Conservation (phyloP, 345 rosid genomes). For the Linum trigynum region DNA sequence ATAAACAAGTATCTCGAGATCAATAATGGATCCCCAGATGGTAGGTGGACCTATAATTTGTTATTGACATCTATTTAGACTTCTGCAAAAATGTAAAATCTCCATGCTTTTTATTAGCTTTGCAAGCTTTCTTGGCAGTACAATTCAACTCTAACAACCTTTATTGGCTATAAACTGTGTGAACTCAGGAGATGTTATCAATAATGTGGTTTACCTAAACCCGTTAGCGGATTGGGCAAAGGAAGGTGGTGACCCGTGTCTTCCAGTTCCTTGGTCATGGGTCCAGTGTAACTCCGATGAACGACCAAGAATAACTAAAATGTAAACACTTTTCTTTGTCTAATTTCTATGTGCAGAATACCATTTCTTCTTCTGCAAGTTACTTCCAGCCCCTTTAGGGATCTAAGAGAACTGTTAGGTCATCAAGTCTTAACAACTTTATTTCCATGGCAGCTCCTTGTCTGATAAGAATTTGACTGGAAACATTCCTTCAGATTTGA, state of each 20-base stretch:
- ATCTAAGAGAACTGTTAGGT: constrained; percentile 8
- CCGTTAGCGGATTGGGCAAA: constrained; percentile 67
- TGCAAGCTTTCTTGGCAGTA: neutral
- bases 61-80: neutral
- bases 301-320: constrained; percentile 46
- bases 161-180: constrained; percentile 13
- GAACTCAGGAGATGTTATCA: constrained; percentile 50
- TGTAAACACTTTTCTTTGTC: constrained; percentile 41
- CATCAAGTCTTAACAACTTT: constrained; percentile 6
- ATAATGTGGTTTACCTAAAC: constrained; percentile 39
- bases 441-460: constrained; percentile 39
- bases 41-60: constrained; percentile 32
- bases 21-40: constrained; percentile 69
- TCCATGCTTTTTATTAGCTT: neutral
- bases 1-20: constrained; percentile 58
- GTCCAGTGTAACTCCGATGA: constrained; percentile 61
- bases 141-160: constrained; percentile 3
- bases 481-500: constrained; percentile 56
- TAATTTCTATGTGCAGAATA: constrained; percentile 8
- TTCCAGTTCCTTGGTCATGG: constrained; percentile 95
- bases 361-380: constrained; percentile 1
- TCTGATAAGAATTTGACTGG: constrained; percentile 78
- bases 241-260: constrained; percentile 97
- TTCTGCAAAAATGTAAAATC: neutral
- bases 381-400: neutral